These are phyloP conservation scores for Cornus controversa DNA, from an alignment of 148 eudicot genomes.

Conservation along the genomic window DNA sequence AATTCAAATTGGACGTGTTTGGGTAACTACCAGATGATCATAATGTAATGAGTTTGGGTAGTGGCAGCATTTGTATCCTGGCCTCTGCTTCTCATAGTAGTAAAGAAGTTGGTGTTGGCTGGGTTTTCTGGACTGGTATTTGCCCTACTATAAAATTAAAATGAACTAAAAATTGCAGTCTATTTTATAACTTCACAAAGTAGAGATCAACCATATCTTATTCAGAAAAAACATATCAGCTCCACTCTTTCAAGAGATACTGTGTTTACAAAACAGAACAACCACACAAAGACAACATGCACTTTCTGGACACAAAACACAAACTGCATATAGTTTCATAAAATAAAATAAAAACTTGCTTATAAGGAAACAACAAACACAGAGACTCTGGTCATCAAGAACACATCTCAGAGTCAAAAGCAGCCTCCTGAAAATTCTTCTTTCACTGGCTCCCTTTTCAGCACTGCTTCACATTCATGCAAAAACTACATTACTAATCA, in stretches of 20 bases:
- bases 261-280: background rate
- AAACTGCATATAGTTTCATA: too few relatives aligned
- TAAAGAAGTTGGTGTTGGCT: too few relatives aligned
- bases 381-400: background rate
- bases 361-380: background rate
- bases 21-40: too few relatives aligned
- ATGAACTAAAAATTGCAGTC: too few relatives aligned
- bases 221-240: background rate
- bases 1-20: too few relatives aligned
- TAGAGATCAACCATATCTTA: background rate
- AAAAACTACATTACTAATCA: background rate
- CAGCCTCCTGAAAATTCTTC: constrained; percentile 13
- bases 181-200: too few relatives aligned
- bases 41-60: too few relatives aligned
- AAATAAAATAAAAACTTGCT: background rate
- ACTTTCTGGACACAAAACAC: background rate
- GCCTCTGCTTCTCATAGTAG: too few relatives aligned
- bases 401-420: constrained; percentile 8
- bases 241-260: background rate
- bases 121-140: too few relatives aligned
- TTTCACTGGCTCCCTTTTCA: constrained; percentile 7
- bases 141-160: too few relatives aligned
- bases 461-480: background rate
- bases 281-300: background rate
- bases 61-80: too few relatives aligned